Conservation (phyloP, 1,139 yeast species). For the Saccharomyces uvarum region DNA sequence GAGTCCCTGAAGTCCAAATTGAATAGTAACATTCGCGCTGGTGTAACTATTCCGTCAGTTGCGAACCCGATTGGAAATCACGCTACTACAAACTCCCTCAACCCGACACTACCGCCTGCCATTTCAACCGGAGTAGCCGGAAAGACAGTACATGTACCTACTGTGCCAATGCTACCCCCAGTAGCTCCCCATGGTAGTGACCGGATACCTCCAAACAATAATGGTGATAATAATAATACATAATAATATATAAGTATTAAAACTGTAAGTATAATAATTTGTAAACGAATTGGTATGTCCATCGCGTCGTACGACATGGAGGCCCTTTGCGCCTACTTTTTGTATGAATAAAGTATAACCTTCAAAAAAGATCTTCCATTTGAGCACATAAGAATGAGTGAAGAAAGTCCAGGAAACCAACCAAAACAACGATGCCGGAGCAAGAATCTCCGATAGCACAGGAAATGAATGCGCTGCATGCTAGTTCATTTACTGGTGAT, state of each 20-base stretch:
- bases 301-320: not conserved
- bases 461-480: not conserved
- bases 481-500: not conserved
- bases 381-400: not conserved
- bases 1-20: not conserved
- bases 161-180: not conserved
- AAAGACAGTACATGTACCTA: not conserved
- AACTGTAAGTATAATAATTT: not conserved
- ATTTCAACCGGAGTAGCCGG: not conserved
- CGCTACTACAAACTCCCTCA: not conserved
- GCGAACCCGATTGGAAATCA: not conserved
- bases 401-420: not conserved
- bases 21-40: not conserved
- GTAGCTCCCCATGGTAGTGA: not conserved
- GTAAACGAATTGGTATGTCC: not conserved
- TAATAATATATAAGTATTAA: not conserved
- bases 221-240: not conserved
- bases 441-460: not conserved
- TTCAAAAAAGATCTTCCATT: not conserved
- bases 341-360: not conserved
- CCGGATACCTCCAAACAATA: not conserved
- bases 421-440: constrained; percentile 5
- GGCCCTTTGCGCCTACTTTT: not conserved
- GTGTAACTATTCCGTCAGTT: not conserved
- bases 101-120: not conserved